phyloP scores from a whole-genome alignment of 805 yeast genomes.

The Nakazawaea populi region DNA sequence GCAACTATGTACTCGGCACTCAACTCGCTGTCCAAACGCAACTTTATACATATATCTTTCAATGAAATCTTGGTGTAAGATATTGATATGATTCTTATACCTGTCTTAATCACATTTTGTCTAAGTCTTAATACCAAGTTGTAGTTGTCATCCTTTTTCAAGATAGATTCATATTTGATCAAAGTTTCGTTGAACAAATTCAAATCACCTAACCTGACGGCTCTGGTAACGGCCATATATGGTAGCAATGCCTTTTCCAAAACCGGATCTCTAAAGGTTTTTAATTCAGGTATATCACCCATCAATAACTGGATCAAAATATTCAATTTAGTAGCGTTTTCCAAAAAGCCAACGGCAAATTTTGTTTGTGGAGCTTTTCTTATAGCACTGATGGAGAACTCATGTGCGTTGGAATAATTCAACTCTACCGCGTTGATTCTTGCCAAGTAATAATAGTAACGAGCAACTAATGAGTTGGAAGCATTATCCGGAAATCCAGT shows the following conservation, averaged over 20 bases:
- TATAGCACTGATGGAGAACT: slow-evolving; percentile 87
- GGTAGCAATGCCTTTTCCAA: slow-evolving; percentile 64
- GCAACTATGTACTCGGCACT: slow-evolving; percentile 96
- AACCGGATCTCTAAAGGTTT: slow-evolving; percentile 63
- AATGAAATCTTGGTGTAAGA: slow-evolving; percentile 88
- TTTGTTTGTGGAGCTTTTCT: slow-evolving; percentile 93
- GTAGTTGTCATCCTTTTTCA: slow-evolving; percentile 74
- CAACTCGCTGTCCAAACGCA: slow-evolving; percentile 89
- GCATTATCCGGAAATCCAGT: slow-evolving; percentile 83
- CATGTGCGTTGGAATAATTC: slow-evolving; percentile 86
- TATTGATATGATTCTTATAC: slow-evolving; percentile 86
- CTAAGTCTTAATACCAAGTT: slow-evolving; percentile 84
- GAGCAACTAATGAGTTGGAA: slow-evolving; percentile 81
- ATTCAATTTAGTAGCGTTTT: slow-evolving; percentile 82
- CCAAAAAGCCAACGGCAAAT: slow-evolving; percentile 80
- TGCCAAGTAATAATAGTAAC: slow-evolving; percentile 90
- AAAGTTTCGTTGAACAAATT: slow-evolving; percentile 71
- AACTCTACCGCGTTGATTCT: slow-evolving; percentile 86
- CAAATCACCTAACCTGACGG: slow-evolving; percentile 90
- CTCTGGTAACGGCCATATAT: slow-evolving; percentile 80
- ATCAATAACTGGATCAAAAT: slow-evolving; percentile 86
- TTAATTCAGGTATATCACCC: slow-evolving; percentile 94
- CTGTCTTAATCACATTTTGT: slow-evolving; percentile 96
- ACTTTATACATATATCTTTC: slow-evolving; percentile 88
- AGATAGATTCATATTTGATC: slow-evolving; percentile 49